A percentile compares a stretch with the other conserved stretches of the same genome.
Conservation (phyloP, 345 rosid genomes). For the Lepidium sativum region DNA sequence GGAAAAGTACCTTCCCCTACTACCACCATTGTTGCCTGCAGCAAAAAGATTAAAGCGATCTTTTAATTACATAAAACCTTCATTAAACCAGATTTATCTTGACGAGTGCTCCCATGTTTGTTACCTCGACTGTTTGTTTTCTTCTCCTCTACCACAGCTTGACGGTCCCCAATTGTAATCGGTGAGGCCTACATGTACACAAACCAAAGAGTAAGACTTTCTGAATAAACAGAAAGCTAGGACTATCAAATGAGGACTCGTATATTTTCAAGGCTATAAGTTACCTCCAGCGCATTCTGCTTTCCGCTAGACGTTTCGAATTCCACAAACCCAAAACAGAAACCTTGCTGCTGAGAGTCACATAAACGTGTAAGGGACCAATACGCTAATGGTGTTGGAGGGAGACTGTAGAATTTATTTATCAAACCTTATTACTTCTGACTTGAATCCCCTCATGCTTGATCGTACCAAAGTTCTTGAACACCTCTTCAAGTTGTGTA, state of each 20-base stretch:
- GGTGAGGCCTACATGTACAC: conserved; percentile 62
- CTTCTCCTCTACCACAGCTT: conserved; percentile 66
- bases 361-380: neutral
- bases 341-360: conserved; percentile 48
- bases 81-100: conserved; percentile 19
- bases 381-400: neutral
- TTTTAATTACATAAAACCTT: neutral
- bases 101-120: conserved; percentile 2
- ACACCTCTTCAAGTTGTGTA: conserved; percentile 50
- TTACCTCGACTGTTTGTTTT: conserved; percentile 61
- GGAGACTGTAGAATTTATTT: neutral
- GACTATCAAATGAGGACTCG: neutral
- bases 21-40: conserved; percentile 30
- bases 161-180: conserved; percentile 43
- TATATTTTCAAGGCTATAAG: neutral
- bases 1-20: conserved; percentile 40
- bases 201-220: neutral
- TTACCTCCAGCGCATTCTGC: conserved; percentile 54
- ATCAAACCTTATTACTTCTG: conserved; percentile 57
- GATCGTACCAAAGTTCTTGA: conserved; percentile 66
- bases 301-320: conserved; percentile 46
- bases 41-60: neutral
- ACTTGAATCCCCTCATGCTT: conserved; percentile 66
- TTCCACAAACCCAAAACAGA: conserved; percentile 74
- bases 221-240: neutral